phyloP scores from a whole-genome alignment of 257 asterid species.

The Buddleja alternifolia region DNA sequence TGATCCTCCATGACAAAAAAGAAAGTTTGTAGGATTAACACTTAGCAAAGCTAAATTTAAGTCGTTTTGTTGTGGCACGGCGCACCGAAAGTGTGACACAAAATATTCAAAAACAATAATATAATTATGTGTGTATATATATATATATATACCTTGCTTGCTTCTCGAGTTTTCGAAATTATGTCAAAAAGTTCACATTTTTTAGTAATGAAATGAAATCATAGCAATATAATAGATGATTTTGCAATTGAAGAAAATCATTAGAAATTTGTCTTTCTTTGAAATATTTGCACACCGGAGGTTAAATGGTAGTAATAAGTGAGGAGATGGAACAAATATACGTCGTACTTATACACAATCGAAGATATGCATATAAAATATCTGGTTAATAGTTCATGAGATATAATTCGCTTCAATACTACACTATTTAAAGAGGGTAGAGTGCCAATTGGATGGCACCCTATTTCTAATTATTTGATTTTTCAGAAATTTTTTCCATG shows the following conservation, averaged over 20 bases:
- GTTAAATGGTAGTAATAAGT: background rate
- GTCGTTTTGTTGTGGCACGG: conserved; percentile 46
- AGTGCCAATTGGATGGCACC: too few species aligned
- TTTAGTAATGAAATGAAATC: background rate
- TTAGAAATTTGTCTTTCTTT: background rate
- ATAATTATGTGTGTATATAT: background rate
- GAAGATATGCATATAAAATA: background rate
- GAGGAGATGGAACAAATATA: too few species aligned
- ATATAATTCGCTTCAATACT: too few species aligned
- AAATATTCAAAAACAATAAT: background rate
- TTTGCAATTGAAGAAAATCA: background rate
- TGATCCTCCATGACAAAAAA: conserved; percentile 18
- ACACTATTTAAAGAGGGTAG: too few species aligned
- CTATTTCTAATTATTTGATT: too few species aligned
- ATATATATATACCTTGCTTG: conserved; percentile 28
- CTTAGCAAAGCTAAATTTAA: conserved; percentile 20
- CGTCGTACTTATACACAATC: background rate
- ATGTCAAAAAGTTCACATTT: background rate
- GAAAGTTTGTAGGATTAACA: background rate
- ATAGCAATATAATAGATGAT: background rate
- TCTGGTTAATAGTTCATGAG: background rate
- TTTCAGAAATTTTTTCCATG: too few species aligned
- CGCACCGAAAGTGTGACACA: conserved; percentile 35
- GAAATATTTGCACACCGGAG: background rate
- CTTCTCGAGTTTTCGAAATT: background rate